Evolutionary conservation across 192 early-diverging fungal species (phyloP), one percentile per base, ranked within the genome.

Genomic region (Coemansia umbellata): DNA sequence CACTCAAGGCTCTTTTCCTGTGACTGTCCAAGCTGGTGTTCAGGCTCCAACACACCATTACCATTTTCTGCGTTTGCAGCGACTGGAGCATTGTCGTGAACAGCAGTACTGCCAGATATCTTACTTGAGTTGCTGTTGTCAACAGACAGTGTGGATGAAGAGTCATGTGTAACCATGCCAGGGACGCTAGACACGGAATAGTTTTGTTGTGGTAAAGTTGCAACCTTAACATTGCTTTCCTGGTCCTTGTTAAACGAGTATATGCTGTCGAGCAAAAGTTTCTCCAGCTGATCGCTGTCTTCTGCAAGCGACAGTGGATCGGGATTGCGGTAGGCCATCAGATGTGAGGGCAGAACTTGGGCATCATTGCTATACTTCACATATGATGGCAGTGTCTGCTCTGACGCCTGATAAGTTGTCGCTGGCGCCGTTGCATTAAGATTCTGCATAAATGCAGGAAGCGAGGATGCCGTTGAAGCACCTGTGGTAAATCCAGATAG

Each of bases 301-400:
- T 74, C 71, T 3, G 49, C 53, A 6, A 31, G 37, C 33, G 27
- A 11, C 14, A 67, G 23, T 17, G 71, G 71, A 43, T 74, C 71
- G 0, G 63, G 64, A 31, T 74, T 74, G 60, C 71, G 71, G 60
- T 74, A 74, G n/a, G 71, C 71, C 71, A 74, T 74, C 4, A 74
- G 55, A 5, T 48, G 26, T 21, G 71, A 36, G 2, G 71, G 71
- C 42, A 74, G 55, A n/a, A 31, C 19, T 0, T 36, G n/a, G n/a
- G n/a, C n/a, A n/a, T n/a, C n/a, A n/a, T n/a, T n/a, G n/a, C n/a
- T n/a, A n/a, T 49, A 27, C 5, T 26, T 15, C 15, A 49, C 47
- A 49, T 27, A 23, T 15, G 44, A 3, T 8, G 44, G 37, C 19
- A 9, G n/a, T 54, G 40, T 5, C 5, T 13, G 13, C 56, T 41